Conservation (phyloP, 2,329 filamentous ascomycete species). For the Triangularia setosa region DNA sequence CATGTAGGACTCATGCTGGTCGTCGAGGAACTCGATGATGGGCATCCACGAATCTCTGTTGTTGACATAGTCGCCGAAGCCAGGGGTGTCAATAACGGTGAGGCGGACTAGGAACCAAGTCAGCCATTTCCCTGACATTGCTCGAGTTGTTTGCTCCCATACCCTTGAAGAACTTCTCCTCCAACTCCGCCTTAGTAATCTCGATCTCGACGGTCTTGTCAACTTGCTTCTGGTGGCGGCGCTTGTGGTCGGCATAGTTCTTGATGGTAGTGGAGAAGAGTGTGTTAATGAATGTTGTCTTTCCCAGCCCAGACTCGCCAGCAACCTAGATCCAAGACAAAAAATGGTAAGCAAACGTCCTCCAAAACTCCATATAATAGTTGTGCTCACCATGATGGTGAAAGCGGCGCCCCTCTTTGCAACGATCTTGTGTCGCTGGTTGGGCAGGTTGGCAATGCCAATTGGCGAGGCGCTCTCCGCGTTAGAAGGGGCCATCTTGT, state of each 20-base stretch:
- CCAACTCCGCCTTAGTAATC: conserved; percentile 98
- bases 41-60: conserved; percentile 99
- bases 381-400: conserved; percentile 87
- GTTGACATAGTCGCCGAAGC: conserved; percentile 99
- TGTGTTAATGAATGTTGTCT: conserved; percentile 99
- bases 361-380: conserved; percentile 1
- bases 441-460: conserved; percentile 71
- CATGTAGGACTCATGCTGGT: conserved; percentile 99
- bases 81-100: conserved; percentile 97
- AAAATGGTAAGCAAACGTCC: conserved; percentile 27
- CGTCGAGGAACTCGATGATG: conserved; percentile 99
- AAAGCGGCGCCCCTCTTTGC: conserved; percentile 90
- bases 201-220: conserved; percentile 99
- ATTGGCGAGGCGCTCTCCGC: conserved; percentile 63
- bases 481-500: conserved; percentile 54
- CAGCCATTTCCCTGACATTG: conserved; percentile 10
- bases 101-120: conserved; percentile 67
- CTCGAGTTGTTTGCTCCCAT: conserved; percentile 27
- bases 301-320: conserved; percentile 96
- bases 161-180: conserved; percentile 99
- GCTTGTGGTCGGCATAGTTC: conserved; percentile 99
- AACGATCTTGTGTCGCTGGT: conserved; percentile 73
- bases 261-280: conserved; percentile 99
- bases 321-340: conserved; percentile 62
- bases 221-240: conserved; percentile 97